Percentiles rank a stretch among this genome's conserved stretches.
Evolutionary conservation across 129 eudicot species (phyloP).

Genomic region (Dittrichia graveolens): DNA sequence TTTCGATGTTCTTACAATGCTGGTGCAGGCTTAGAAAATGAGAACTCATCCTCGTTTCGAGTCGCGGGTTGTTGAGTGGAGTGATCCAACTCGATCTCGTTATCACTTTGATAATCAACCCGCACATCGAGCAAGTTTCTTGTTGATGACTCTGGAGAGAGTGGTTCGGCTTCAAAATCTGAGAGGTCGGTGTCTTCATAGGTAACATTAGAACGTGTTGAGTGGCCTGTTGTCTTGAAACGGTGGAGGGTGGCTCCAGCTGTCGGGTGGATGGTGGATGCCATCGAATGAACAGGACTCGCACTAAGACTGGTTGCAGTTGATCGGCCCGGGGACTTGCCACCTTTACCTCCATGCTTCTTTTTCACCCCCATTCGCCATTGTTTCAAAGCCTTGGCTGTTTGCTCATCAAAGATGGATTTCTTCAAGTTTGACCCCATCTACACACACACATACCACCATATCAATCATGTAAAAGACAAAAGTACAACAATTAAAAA

Average conservation of each 20-base stretch:
- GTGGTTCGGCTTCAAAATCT: constrained; percentile 58
- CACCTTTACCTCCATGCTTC: constrained; percentile 52
- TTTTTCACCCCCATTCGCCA: constrained; percentile 69
- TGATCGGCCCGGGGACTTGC: constrained; percentile 47
- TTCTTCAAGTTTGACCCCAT: constrained; percentile 84
- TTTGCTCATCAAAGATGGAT: constrained; percentile 84
- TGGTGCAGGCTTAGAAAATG: constrained; percentile 50
- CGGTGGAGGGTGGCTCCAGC: constrained; percentile 57
- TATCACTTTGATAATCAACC: constrained; percentile 38
- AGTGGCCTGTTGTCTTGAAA: constrained; percentile 82
- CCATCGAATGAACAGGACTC: constrained; percentile 53
- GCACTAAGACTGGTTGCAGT: constrained; percentile 36
- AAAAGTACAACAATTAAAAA: too few species aligned
- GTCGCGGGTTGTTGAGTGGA: constrained; percentile 27
- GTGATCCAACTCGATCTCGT: constrained; percentile 37
- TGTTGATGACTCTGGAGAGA: constrained; percentile 48
- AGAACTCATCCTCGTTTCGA: constrained; percentile 54
- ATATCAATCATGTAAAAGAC: neutral
- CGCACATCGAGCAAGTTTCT: constrained; percentile 41
- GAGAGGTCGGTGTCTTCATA: constrained; percentile 48
- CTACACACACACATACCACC: constrained; percentile 35
- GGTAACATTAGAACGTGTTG: constrained; percentile 36
- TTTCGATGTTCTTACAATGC: neutral
- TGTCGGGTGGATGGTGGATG: constrained; percentile 38
- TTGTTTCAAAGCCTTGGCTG: constrained; percentile 56